phyloP scores from a whole-genome alignment of 768 basidiomycete species.

The Kwoniella dejecticola region DNA sequence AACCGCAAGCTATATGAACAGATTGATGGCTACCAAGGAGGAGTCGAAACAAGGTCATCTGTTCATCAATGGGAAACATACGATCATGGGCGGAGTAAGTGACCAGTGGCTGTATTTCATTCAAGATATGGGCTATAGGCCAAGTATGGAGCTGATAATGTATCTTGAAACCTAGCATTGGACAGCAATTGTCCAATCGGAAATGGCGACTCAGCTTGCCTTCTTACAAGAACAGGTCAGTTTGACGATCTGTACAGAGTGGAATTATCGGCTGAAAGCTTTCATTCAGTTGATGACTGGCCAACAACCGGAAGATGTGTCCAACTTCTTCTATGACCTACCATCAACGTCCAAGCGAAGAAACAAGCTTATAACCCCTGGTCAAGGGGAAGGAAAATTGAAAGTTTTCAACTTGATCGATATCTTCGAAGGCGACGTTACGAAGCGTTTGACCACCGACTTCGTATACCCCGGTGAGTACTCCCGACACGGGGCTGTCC shows the following conservation, averaged over 20 bases:
- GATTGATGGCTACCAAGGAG: slow-evolving; percentile 62
- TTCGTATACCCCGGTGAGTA: slow-evolving; percentile 72
- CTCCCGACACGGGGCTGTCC: too few species aligned
- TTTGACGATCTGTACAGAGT: neutral
- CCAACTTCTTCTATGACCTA: slow-evolving; percentile 86
- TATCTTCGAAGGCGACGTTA: slow-evolving; percentile 56
- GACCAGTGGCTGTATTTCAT: slow-evolving; percentile 18
- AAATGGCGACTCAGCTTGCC: slow-evolving; percentile 64
- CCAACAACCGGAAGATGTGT: slow-evolving; percentile 57
- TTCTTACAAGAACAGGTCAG: slow-evolving; percentile 73
- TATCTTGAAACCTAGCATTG: slow-evolving; percentile 64
- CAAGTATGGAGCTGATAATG: too few species aligned
- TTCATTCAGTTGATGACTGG: slow-evolving; percentile 53
- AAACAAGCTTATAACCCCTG: slow-evolving; percentile 74
- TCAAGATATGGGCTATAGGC: neutral
- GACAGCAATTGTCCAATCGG: slow-evolving; percentile 65
- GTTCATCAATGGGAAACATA: slow-evolving; percentile 87
- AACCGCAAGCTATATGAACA: slow-evolving; percentile 62
- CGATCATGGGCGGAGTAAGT: slow-evolving; percentile 69
- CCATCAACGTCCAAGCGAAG: slow-evolving; percentile 70
- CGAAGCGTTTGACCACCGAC: slow-evolving; percentile 56
- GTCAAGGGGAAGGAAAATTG: slow-evolving; percentile 59
- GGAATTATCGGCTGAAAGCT: slow-evolving; percentile 36
- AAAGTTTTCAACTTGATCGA: slow-evolving; percentile 64
- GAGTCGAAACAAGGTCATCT: slow-evolving; percentile 63